Evolutionary conservation across 768 basidiomycete genomes (phyloP).

Genomic region (Psilocybe subaeruginosa): DNA sequence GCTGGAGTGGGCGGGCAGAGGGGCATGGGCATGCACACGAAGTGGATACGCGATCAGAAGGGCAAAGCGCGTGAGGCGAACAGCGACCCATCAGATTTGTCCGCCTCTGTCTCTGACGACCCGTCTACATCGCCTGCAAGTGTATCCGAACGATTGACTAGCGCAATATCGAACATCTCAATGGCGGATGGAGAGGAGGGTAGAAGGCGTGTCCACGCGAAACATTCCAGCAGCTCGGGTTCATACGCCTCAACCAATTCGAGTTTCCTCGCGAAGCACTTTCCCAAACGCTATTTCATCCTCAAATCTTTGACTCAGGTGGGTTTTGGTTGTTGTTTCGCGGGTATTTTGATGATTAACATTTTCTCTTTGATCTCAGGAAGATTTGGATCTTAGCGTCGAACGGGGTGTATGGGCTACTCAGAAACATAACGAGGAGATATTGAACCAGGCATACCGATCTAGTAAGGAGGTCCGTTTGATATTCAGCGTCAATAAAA

Average conservation of each 20-base stretch:
- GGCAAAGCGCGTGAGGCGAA: conserved; percentile 33
- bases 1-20: conserved; percentile 93
- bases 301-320: conserved; percentile 87
- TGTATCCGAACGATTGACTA: conserved; percentile 26
- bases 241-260: conserved; percentile 86
- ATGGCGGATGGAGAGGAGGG: conserved; percentile 47
- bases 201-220: conserved; percentile 19
- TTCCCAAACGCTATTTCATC: conserved; percentile 91
- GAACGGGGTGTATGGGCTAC: conserved; percentile 87
- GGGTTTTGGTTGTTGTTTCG: conserved; percentile 20
- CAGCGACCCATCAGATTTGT: conserved; percentile 21
- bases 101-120: conserved; percentile 22
- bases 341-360: neutral
- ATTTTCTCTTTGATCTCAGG: conserved; percentile 38
- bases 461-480: conserved; percentile 87
- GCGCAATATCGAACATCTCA: conserved; percentile 31
- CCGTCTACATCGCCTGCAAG: conserved; percentile 26
- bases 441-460: conserved; percentile 92
- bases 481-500: conserved; percentile 92
- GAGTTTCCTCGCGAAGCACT: conserved; percentile 72
- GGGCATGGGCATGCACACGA: conserved; percentile 79
- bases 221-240: conserved; percentile 60
- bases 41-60: conserved; percentile 75
- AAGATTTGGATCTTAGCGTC: conserved; percentile 80
- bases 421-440: conserved; percentile 89